These are phyloP conservation scores for Solanum paucissectum DNA, from an alignment of 257 asterid genomes.

Conservation along the genomic window DNA sequence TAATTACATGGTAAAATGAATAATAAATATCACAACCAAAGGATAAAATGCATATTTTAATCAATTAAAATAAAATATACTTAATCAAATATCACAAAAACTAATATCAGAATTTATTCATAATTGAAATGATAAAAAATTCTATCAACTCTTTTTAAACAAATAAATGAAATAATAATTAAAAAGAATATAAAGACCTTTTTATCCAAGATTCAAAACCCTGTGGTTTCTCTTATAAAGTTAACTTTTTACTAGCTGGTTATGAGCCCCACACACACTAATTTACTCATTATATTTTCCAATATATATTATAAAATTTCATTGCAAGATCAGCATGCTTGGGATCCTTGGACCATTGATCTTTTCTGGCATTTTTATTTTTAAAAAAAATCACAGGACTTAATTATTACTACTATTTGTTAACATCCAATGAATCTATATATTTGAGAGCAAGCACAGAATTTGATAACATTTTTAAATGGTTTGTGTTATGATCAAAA, in stretches of 20 bases:
- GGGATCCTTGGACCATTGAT: not conserved
- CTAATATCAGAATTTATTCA: not conserved
- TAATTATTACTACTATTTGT: not conserved
- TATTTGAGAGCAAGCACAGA: not conserved
- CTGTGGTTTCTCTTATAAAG: not conserved
- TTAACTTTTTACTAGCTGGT: not conserved
- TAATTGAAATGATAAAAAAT: not conserved
- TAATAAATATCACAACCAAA: not conserved
- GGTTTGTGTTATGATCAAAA: not conserved
- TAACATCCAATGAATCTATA: not conserved
- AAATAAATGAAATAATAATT: not conserved
- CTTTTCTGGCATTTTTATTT: not conserved
- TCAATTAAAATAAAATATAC: not conserved
- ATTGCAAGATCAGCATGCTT: slow-evolving; percentile 7
- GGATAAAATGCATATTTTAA: not conserved
- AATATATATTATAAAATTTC: not conserved
- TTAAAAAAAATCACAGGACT: not conserved
- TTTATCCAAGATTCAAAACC: not conserved
- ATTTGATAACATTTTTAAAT: not conserved
- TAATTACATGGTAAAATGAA: not conserved
- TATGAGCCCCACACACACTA: not conserved
- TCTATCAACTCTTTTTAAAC: not conserved
- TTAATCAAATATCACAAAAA: not conserved
- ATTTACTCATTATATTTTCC: not conserved
- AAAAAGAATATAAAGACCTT: not conserved